Evolutionary conservation across 164 flowering plant species (phyloP), one percentile per base, ranked within the genome.

Genomic region (Liquidambar formosana): DNA sequence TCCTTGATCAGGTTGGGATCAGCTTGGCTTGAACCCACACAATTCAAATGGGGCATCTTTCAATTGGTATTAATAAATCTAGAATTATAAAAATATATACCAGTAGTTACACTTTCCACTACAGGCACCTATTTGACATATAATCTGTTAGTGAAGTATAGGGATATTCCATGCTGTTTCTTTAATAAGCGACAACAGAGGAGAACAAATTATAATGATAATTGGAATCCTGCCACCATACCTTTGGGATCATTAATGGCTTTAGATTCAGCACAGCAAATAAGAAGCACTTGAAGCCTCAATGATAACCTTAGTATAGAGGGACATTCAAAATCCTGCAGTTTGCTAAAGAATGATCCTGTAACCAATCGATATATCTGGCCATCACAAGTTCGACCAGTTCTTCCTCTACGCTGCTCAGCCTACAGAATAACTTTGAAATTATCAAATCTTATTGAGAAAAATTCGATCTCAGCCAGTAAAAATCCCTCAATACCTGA

Each of bases 341-440:
- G 79, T 65, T 73, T 69, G 67, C 68, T 80, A 77, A 75, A 95
- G 77, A 95, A 93, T 23, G 97, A 73, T 65, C 86, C 74, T 46
- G 94, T 82, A 38, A 95, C 96, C 73, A 95, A 70, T 47, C 97
- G 86, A 76, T 81, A 95, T 38, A 95, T 79, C 74, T 83, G 80
- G 38, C 99, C 99, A 81, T 95, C 93, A 78, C 99, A 95, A 53
- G 99, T 95, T 64, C 98, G 83, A 62, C 99, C 98, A 57, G 99
- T 95, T 78, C 99, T 80, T 67, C 99, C 99, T 73, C 73, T 83
- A 19, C 98, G 93, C 76, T 95, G 99, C 33, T 93, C 96, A 78
- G 98, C 97, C 99, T 95, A 73, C 61, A 75, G 12, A 44, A 75
- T 19, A 65, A 56, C 15, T 41, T 56, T 22, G n/a, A 71, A 69